These are phyloP conservation scores for Sisymbrium irio DNA, from an alignment of 345 rosid species.

Conservation along the genomic window DNA sequence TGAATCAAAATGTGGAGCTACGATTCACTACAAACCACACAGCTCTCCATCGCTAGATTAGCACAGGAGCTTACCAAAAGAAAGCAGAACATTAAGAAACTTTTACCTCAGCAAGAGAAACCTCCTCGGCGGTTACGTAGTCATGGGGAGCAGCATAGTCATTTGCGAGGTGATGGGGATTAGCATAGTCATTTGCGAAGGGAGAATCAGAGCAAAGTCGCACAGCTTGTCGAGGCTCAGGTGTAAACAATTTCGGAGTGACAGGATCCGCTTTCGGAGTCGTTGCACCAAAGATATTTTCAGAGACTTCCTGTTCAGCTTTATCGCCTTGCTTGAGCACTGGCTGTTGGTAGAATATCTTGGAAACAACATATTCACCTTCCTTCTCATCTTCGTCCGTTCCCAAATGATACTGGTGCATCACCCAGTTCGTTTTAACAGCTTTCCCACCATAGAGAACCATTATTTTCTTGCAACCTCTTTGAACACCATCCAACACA, in stretches of 20 bases:
- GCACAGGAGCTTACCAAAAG: background rate
- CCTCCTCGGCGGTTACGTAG: slow-evolving; percentile 15
- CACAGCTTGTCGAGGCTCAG: slow-evolving; percentile 56
- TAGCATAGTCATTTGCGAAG: slow-evolving; percentile 24
- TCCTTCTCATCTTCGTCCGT: slow-evolving; percentile 86
- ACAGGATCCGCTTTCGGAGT: slow-evolving; percentile 62
- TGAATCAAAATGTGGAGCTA: background rate
- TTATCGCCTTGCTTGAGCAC: slow-evolving; percentile 53
- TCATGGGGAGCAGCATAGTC: slow-evolving; percentile 23
- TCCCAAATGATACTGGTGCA: slow-evolving; percentile 98
- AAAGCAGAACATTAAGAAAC: background rate
- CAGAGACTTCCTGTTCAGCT: slow-evolving; percentile 49
- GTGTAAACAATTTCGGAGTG: slow-evolving; percentile 68
- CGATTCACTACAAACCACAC: background rate
- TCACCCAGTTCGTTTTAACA: slow-evolving; percentile 91
- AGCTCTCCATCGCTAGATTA: background rate
- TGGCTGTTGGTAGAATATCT: slow-evolving; percentile 77
- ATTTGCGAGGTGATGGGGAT: slow-evolving; percentile 22
- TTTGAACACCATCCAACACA: slow-evolving; percentile 66
- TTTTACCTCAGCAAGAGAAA: slow-evolving; percentile 50
- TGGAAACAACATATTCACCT: slow-evolving; percentile 78
- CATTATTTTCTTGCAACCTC: slow-evolving; percentile 93
- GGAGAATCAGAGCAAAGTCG: slow-evolving; percentile 40
- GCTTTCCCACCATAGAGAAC: slow-evolving; percentile 90
- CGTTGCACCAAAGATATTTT: slow-evolving; percentile 33